Base-by-base conservation (phyloP, 2,329 filamentous ascomycete genomes). In the Kalaharituber pfeilii region DNA sequence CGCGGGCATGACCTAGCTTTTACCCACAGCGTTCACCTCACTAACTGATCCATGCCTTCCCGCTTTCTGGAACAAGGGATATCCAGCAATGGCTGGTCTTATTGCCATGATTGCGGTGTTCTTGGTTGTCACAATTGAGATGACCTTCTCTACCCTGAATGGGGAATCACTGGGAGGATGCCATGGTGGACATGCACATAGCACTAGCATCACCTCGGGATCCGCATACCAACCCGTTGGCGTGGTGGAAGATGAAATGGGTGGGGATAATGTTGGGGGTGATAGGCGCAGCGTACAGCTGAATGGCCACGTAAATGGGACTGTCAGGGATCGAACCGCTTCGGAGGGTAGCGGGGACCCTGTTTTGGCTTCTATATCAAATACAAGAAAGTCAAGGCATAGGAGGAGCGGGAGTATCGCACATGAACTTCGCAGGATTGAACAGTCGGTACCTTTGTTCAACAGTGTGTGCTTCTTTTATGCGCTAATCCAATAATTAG, bases 71-170 rank as follows among this genome's bases (percentile, higher is more conserved):
- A 89, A 78, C 66, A 65, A 82, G 59, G 76, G 77, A n/a, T 94
- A 91, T 66, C 77, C 75, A 49, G 84, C 85, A 5, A 81, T 93
- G 66, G 80, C 86, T 0, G 86, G 87, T 1, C 73, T 91, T 49
- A 77, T 94, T 49, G 83, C 85, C 54, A 89, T 94, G 84, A 68
- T 80, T 8, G 80, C 84, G 9, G 84, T 86, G n/a, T 74, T 94
- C 56, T 71, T 84, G 3, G 87, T 95, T 2, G 85, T 94, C 5
- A 77, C 79, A 1, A 76, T 95, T 52, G 89, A 96, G 68, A 94
- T 91, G 70, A 86, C 87, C 66, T 81, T 96, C 62, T 87, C 86
- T 0, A 83, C 81, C 15, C 60, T 61, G 52, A 75, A 75, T 65
- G 79, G 79, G 4, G 78, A 77, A 7, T 72, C 56, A 20, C 58